phyloP scores from a whole-genome alignment of 257 asterid genomes.

The Solanum chaucha region DNA sequence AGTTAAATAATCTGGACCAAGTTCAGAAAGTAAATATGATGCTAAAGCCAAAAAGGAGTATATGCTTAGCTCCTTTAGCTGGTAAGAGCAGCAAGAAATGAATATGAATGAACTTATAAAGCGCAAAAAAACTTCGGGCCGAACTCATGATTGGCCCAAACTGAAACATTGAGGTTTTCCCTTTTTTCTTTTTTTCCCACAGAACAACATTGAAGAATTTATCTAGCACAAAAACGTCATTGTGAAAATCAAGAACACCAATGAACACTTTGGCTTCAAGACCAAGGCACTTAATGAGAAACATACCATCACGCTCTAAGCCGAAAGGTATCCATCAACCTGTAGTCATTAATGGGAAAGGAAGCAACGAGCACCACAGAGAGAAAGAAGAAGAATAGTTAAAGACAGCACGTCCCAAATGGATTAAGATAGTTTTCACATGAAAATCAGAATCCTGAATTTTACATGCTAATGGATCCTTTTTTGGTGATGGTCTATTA shows the following conservation, averaged over 20 bases:
- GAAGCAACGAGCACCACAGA: neutral
- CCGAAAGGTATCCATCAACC: neutral
- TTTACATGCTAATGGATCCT: neutral
- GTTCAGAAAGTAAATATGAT: neutral
- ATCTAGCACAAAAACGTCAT: neutral
- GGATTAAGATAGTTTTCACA: neutral
- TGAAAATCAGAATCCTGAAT: neutral
- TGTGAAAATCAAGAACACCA: neutral
- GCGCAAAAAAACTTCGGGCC: neutral
- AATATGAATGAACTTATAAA: neutral
- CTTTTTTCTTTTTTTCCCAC: neutral
- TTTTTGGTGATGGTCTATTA: neutral
- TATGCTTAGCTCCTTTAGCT: neutral
- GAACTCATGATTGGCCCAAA: neutral
- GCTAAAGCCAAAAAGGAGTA: neutral
- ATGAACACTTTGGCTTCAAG: neutral
- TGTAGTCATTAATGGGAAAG: neutral
- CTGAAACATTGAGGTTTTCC: neutral
- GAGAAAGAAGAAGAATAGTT: neutral
- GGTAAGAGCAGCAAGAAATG: neutral
- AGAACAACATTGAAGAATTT: neutral
- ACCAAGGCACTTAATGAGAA: neutral
- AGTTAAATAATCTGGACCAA: neutral
- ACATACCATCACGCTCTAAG: neutral
- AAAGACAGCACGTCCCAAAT: neutral